Evolutionary conservation across 1,284 basidiomycete genomes (phyloP), one percentile per base, ranked within the genome.

Genomic region (Cystobasidium sp.): DNA sequence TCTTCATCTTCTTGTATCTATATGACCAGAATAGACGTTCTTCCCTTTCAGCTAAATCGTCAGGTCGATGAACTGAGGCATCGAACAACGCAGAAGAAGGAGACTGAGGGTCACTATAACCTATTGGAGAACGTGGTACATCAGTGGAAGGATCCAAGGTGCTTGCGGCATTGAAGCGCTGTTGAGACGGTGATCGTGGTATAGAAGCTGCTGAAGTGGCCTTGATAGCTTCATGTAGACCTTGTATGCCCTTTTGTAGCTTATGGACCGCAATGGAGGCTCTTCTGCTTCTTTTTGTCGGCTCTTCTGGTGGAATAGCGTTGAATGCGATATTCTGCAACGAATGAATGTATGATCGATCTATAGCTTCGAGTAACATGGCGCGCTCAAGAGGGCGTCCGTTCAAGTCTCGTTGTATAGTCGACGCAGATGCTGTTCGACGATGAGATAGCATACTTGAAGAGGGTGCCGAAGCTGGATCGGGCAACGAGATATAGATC

Each of bases 1-100:
- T 56, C 68, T 58, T 43, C 6, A 91, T 88, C 76, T 90, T 87
- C 77, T 88, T 88, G 78, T 91, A 91, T 55, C 90, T 84, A 66
- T 88, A 79, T 3, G 88, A 85, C 91, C 91, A 92, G 89, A 90
- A 92, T 3, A 87, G 89, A 0, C 91, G 84, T 78, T 92, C 89
- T 80, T 91, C 89, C 52, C 89, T 82, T 79, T 92, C 91, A 68
- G 84, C 84, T 64, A 83, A 81, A 37, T 80, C 81, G 47, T 81
- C 62, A 10, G 77, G 75, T 67, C 82, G 68, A 43, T 65, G 37
- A 6, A 44, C 8, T 10, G 51, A 20, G 0, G 46, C 39, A 51
- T 39, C 22, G 10, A 39, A 31, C 55, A n/a, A 7, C 20, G 20
- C 16, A 14, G 31, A 37, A 24, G 47, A 7, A 6, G 47, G 47